Percentiles rank a stretch among this genome's conserved stretches.
Conservation (phyloP, 176 grass and related monocot species). For the Triticum timopheevii region DNA sequence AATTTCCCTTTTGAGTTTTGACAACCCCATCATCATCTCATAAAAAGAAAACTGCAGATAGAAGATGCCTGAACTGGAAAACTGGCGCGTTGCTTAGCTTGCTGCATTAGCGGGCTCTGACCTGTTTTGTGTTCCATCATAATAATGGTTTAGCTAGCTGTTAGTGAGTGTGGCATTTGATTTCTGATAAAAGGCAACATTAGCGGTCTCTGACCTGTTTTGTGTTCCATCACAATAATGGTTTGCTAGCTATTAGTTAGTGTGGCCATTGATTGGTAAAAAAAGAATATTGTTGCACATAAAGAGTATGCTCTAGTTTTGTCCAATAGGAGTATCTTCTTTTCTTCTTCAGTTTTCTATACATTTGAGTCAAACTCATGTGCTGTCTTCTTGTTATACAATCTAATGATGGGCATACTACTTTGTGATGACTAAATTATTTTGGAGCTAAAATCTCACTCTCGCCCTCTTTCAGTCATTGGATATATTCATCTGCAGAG, state of each 20-base stretch:
- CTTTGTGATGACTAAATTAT: neutral
- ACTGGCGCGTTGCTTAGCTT: neutral
- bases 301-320: neutral
- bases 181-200: no score
- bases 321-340: no score
- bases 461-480: neutral
- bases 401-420: neutral
- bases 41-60: neutral
- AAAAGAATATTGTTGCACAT: neutral
- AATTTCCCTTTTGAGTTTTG: neutral
- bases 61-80: neutral
- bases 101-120: neutral
- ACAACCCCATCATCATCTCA: neutral
- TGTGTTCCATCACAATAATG: neutral
- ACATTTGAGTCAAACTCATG: neutral
- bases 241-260: neutral
- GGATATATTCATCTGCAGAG: neutral
- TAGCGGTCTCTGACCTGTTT: neutral
- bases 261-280: neutral
- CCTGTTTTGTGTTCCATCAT: neutral
- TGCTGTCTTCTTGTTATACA: neutral
- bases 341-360: neutral
- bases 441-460: neutral
- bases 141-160: neutral
- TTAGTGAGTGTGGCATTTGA: no score